These are phyloP conservation scores for Chaetomium globosum DNA, from an alignment of 2,329 filamentous ascomycete genomes.

Conservation along the genomic window DNA sequence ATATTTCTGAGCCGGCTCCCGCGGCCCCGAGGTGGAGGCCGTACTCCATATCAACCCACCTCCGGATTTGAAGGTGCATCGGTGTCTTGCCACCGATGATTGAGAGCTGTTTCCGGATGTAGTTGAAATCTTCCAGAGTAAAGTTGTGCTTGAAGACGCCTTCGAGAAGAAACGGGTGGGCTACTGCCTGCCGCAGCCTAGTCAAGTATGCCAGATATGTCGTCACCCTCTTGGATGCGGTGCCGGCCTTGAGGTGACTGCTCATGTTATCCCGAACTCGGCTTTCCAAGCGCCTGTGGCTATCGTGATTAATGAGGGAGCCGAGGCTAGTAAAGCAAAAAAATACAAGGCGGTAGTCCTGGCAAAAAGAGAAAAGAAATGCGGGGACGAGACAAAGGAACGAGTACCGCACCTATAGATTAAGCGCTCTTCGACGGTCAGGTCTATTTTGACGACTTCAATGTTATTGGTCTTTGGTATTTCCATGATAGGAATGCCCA, in stretches of 20 bases:
- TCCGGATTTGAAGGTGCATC: constrained; percentile 22
- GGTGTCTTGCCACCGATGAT: constrained; percentile 1
- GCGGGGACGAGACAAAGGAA: neutral
- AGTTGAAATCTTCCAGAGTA: constrained; percentile 24
- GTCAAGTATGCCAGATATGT: constrained; percentile 18
- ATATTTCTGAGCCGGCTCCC: neutral
- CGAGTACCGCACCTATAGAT: constrained; percentile 19
- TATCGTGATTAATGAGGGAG: neutral
- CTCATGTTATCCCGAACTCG: constrained; percentile 17
- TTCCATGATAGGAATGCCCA: constrained; percentile 18
- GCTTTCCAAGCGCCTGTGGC: constrained; percentile 1
- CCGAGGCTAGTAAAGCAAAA: neutral
- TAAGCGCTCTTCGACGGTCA: constrained; percentile 18
- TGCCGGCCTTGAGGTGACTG: neutral
- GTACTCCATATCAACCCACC: constrained; percentile 25
- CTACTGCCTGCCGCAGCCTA: constrained; percentile 23
- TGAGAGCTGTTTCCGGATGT: constrained; percentile 15
- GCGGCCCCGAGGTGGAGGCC: neutral
- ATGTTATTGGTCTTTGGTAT: constrained; percentile 17
- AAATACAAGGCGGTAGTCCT: no score
- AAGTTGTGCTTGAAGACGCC: constrained; percentile 21
- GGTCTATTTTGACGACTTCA: neutral
- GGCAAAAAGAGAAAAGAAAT: neutral
- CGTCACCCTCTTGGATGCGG: constrained; percentile 4
- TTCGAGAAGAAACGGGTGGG: constrained; percentile 28